These are phyloP conservation scores for Serendipita sp. DNA, from an alignment of 768 basidiomycete species.

Conservation along the genomic window DNA sequence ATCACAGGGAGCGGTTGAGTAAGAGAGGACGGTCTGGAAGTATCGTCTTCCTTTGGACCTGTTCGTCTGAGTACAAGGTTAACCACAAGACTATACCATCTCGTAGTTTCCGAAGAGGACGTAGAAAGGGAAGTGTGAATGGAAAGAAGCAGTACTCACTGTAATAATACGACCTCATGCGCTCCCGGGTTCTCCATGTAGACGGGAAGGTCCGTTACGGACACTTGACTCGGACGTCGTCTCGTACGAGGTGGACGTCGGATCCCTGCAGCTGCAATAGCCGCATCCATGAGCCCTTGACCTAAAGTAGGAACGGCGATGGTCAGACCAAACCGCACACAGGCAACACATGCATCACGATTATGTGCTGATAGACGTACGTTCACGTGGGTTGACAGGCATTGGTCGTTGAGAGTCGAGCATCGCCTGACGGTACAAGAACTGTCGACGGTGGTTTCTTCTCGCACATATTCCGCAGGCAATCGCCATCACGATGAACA, in stretches of 20 bases:
- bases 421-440: not conserved
- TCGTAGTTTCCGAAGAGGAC: too few relatives aligned
- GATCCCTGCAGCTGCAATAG: not conserved
- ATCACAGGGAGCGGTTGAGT: not conserved
- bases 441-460: not conserved
- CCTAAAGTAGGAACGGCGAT: too few relatives aligned
- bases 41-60: not conserved
- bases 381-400: too few relatives aligned
- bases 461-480: not conserved
- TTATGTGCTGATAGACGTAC: too few relatives aligned
- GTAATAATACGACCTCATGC: conserved; percentile 1
- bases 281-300: not conserved
- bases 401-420: not conserved
- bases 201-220: not conserved
- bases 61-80: not conserved
- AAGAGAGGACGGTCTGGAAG: not conserved
- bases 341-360: too few relatives aligned
- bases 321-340: too few relatives aligned
- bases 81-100: too few relatives aligned
- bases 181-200: conserved; percentile 5
- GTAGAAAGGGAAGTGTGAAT: not conserved
- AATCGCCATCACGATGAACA: not conserved
- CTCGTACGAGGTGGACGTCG: not conserved
- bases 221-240: not conserved
- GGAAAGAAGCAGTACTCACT: not conserved